Evolutionary conservation across 352 stramenopile genomes (phyloP).

Genomic region (Phytophthora tentaculata): DNA sequence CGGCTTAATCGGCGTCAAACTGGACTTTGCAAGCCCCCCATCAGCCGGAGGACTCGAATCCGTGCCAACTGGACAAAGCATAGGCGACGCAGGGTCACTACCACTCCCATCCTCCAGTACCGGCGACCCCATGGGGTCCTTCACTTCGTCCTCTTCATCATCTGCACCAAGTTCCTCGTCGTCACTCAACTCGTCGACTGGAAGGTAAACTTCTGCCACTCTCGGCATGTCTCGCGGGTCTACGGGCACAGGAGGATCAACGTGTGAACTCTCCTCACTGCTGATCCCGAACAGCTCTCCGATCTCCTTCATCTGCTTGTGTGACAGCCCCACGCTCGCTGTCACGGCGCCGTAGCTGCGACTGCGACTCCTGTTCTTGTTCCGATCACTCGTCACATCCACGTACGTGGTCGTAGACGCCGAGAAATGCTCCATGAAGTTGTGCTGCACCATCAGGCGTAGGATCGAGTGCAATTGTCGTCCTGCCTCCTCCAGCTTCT

Average conservation of each 20-base stretch:
- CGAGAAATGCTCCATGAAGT: constrained; percentile 69
- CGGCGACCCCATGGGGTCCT: constrained; percentile 6
- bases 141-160: constrained; percentile 24
- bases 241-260: constrained; percentile 13
- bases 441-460: constrained; percentile 72
- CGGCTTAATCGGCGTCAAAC: constrained; percentile 12
- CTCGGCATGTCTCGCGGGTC: constrained; percentile 40
- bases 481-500: constrained; percentile 65
- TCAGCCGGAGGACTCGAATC: constrained; percentile 5
- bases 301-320: constrained; percentile 58
- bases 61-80: constrained; percentile 34
- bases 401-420: constrained; percentile 18
- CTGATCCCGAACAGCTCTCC: constrained; percentile 58
- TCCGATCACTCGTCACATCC: constrained; percentile 23
- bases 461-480: constrained; percentile 66
- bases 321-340: constrained; percentile 38
- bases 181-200: constrained; percentile 38
- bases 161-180: constrained; percentile 21
- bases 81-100: constrained; percentile 21
- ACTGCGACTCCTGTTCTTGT: constrained; percentile 36
- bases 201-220: constrained; percentile 40
- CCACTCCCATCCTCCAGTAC: constrained; percentile 9
- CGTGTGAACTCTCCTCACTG: constrained; percentile 23
- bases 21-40: constrained; percentile 15
- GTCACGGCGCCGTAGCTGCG: constrained; percentile 26